A percentile compares a stretch with the other conserved stretches of the same genome.
Evolutionary conservation across 306 rosid genomes (phyloP).

Genomic region (Medicago arabica): DNA sequence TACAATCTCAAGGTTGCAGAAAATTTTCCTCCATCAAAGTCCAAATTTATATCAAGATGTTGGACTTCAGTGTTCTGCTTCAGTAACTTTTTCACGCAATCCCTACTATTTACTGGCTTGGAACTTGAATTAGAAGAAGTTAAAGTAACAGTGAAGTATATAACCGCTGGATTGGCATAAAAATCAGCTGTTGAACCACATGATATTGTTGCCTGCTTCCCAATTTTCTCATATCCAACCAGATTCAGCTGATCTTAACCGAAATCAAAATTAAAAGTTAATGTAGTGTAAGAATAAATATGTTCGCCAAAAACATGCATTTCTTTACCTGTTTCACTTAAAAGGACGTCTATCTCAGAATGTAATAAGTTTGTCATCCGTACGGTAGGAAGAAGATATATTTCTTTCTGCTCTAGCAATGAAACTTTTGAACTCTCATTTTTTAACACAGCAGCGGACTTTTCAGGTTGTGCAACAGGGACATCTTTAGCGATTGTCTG

Average conservation of each 20-base stretch:
- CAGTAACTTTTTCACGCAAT: constrained; percentile 78
- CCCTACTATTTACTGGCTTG: constrained; percentile 79
- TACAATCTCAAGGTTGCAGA: constrained; percentile 79
- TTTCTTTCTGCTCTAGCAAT: constrained; percentile 82
- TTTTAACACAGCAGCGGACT: constrained; percentile 44
- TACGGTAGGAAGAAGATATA: constrained; percentile 90
- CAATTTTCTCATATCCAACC: constrained; percentile 52
- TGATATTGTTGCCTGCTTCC: constrained; percentile 72
- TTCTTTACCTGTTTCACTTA: constrained; percentile 82
- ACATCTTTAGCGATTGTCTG: constrained; percentile 73
- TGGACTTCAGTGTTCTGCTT: constrained; percentile 71
- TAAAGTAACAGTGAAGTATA: constrained; percentile 72
- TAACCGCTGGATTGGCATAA: constrained; percentile 77
- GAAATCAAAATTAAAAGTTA: constrained; percentile 40
- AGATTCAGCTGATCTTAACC: constrained; percentile 62
- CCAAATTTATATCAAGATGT: constrained; percentile 75
- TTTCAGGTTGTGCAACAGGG: constrained; percentile 63
- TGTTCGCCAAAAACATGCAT: constrained; percentile 36
- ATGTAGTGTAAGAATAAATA: constrained; percentile 29
- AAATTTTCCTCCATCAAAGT: constrained; percentile 73
- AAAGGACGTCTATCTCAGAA: constrained; percentile 69
- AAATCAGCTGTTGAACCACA: constrained; percentile 68
- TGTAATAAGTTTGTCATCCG: constrained; percentile 79
- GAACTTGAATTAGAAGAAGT: constrained; percentile 61
- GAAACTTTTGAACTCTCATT: constrained; percentile 61